These are phyloP conservation scores for Chlorociboria aeruginascens DNA, from an alignment of 495 filamentous ascomycete species.

Conservation along the genomic window DNA sequence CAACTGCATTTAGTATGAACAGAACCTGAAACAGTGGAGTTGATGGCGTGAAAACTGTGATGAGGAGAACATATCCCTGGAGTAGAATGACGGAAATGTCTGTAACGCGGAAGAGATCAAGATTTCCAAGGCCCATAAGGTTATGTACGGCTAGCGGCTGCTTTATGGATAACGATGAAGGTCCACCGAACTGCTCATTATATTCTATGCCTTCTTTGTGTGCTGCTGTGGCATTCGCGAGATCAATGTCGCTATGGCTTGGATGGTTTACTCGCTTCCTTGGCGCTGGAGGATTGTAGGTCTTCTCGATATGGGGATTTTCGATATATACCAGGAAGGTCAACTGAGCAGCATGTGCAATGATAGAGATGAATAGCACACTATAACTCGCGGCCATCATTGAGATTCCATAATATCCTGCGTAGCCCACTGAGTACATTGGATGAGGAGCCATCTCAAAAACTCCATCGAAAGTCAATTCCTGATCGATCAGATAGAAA, in stretches of 20 bases:
- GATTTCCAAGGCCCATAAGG: conserved; percentile 65
- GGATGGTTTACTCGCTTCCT: conserved; percentile 39
- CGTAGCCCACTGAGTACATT: conserved; percentile 98
- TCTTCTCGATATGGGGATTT: conserved; percentile 97
- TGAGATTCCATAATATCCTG: conserved; percentile 97
- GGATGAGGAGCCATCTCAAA: conserved; percentile 99
- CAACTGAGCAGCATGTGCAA: conserved; percentile 91
- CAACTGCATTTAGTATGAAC: conserved; percentile 67
- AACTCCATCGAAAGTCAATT: conserved; percentile 94
- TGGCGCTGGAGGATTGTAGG: conserved; percentile 81
- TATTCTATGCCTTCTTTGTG: conserved; percentile 26
- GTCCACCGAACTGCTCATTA: conserved; percentile 3
- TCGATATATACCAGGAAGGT: conserved; percentile 82
- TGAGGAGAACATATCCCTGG: conserved; percentile 54
- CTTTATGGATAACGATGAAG: background rate
- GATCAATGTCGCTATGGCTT: conserved; percentile 27
- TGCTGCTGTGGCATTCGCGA: conserved; percentile 24
- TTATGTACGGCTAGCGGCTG: conserved; percentile 64
- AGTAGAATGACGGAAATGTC: conserved; percentile 72
- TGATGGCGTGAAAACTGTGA: conserved; percentile 66
- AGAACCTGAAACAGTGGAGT: conserved; percentile 60
- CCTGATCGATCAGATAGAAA: conserved; percentile 96
- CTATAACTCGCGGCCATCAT: conserved; percentile 96
- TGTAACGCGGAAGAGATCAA: conserved; percentile 77
- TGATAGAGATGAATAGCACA: conserved; percentile 88